These are phyloP conservation scores for Ganoderma sp. DNA, from an alignment of 1,284 basidiomycete genomes.

Conservation along the genomic window DNA sequence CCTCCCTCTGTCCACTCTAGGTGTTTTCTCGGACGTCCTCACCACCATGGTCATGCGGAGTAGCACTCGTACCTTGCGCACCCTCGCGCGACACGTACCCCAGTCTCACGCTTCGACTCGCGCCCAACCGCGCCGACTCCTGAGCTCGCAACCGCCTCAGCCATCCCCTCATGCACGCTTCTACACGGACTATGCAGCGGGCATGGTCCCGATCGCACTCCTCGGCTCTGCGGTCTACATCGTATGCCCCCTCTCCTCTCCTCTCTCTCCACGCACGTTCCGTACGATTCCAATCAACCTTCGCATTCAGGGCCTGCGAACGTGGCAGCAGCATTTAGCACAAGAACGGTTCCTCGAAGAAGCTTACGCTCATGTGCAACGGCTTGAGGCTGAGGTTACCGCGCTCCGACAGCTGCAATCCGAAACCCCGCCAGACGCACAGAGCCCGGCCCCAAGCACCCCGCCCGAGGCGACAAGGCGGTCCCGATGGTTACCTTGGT, in stretches of 20 bases:
- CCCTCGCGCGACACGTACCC: conserved; percentile 14
- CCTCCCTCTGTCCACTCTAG: not conserved
- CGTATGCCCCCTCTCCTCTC: conserved; percentile 47
- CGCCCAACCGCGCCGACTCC: conserved; percentile 21
- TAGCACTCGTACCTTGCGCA: conserved; percentile 10
- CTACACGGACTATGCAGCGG: conserved; percentile 71
- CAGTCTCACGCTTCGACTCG: conserved; percentile 3
- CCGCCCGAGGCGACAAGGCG: conserved; percentile 17
- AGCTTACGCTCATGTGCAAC: conserved; percentile 54
- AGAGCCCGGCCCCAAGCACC: not conserved
- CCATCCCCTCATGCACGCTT: conserved; percentile 63
- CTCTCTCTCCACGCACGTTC: conserved; percentile 11
- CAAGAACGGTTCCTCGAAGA: conserved; percentile 75
- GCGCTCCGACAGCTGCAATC: conserved; percentile 34
- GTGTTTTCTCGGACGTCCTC: not conserved
- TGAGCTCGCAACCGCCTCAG: conserved; percentile 24
- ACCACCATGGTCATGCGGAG: not conserved
- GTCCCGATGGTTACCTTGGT: conserved; percentile 28
- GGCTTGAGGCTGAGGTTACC: conserved; percentile 67
- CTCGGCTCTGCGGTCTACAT: conserved; percentile 80
- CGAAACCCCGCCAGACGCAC: not conserved
- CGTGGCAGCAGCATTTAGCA: conserved; percentile 63
- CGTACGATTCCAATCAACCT: conserved; percentile 5
- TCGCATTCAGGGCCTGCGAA: conserved; percentile 61
- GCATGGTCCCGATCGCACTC: conserved; percentile 77